Percentiles rank a stretch among this genome's conserved stretches.
Evolutionary conservation across 106 monocot genomes (phyloP).

Genomic region (Ottelia alismoides): DNA sequence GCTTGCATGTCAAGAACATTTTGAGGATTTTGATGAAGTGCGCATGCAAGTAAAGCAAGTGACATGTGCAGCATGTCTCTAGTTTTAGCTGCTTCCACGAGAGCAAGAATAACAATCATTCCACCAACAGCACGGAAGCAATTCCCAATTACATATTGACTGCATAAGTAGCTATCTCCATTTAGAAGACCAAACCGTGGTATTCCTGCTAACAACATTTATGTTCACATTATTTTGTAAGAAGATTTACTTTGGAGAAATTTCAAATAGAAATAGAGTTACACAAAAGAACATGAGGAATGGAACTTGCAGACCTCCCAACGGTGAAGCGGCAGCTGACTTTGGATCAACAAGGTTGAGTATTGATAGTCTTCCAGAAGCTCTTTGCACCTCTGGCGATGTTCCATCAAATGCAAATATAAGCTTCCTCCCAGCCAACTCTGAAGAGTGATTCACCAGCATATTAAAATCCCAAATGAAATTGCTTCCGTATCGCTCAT

Average conservation of each 20-base stretch:
- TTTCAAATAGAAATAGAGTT: background rate
- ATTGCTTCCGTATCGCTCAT: conserved; percentile 61
- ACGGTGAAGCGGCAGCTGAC: conserved; percentile 95
- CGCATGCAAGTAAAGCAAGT: conserved; percentile 62
- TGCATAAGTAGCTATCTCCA: conserved; percentile 87
- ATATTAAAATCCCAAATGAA: conserved; percentile 91
- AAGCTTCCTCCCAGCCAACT: conserved; percentile 90
- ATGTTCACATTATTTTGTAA: background rate
- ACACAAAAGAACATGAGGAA: background rate
- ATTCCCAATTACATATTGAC: conserved; percentile 67
- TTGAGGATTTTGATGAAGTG: conserved; percentile 83
- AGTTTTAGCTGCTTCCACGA: conserved; percentile 90
- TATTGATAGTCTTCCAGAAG: conserved; percentile 83
- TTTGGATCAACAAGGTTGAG: conserved; percentile 94
- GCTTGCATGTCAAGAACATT: conserved; percentile 91
- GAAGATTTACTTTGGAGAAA: background rate
- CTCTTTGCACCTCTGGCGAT: conserved; percentile 56
- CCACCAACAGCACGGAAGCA: conserved; percentile 86
- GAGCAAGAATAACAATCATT: conserved; percentile 76
- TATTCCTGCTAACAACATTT: conserved; percentile 68
- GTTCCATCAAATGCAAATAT: conserved; percentile 99
- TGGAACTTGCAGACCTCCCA: conserved; percentile 55
- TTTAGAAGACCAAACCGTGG: conserved; percentile 86
- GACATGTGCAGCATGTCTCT: conserved; percentile 97
- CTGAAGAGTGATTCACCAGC: conserved; percentile 52